Conservation (phyloP, 1,139 yeast genomes). For the Debaryomyces psychrophilus region DNA sequence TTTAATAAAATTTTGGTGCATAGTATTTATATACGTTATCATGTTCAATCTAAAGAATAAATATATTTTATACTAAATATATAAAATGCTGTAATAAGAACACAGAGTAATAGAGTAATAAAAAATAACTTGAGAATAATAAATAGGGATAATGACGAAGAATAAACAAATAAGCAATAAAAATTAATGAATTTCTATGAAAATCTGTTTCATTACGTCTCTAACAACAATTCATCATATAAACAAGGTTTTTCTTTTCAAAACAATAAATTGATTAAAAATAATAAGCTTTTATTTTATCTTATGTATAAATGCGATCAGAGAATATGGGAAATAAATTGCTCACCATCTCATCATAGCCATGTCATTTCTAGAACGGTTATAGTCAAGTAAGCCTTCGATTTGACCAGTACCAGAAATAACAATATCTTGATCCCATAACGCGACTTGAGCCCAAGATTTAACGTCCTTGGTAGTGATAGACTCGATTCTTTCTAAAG, state of each 20-base stretch:
- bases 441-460: slow-evolving; percentile 72
- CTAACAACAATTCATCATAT: slow-evolving; percentile 9
- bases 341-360: slow-evolving; percentile 75
- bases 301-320: slow-evolving; percentile 12
- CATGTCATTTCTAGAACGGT: slow-evolving; percentile 86
- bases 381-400: slow-evolving; percentile 80
- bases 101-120: slow-evolving; percentile 8
- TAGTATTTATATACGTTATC: slow-evolving; percentile 2
- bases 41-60: slow-evolving; percentile 9
- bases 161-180: slow-evolving; percentile 4
- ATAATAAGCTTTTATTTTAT: slow-evolving; percentile 10
- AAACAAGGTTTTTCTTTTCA: slow-evolving; percentile 11
- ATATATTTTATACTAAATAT: slow-evolving; percentile 15
- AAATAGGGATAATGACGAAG: slow-evolving; percentile 8
- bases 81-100: slow-evolving; percentile 15
- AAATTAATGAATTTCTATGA: background rate
- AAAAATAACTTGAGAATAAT: slow-evolving; percentile 6
- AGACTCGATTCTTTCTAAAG: slow-evolving; percentile 63
- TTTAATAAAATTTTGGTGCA: background rate
- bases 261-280: slow-evolving; percentile 10
- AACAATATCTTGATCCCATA: slow-evolving; percentile 86
- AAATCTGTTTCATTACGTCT: slow-evolving; percentile 1
- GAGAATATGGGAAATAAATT: slow-evolving; percentile 10
- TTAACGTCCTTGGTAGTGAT: slow-evolving; percentile 62
- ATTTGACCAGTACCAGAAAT: slow-evolving; percentile 82